Evolutionary conservation across 768 basidiomycete genomes (phyloP), one percentile per base, ranked within the genome.

Genomic region (Coprinellus micaceus): DNA sequence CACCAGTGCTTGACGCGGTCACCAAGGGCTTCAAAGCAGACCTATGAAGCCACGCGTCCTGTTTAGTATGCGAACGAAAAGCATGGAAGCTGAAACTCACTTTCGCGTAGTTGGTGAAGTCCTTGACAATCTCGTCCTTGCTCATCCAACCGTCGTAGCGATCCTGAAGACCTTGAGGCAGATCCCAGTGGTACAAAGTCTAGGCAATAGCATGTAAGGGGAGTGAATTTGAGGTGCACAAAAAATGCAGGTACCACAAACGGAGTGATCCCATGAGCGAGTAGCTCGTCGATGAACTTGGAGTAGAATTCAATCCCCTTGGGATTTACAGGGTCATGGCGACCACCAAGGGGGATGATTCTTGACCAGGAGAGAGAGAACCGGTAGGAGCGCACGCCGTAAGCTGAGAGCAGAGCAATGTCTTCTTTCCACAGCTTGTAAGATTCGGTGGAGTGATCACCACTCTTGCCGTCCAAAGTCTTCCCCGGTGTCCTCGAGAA

Each of bases 181-280:
- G 78, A 64, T 91, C 89, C 89, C 89, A 91, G 67, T 86, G 87
- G 64, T 87, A 86, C 33, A 88, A 69, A 0, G 85, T 88, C 84
- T 88, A 58, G 9, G 52, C 52, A 39, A 24, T 19, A 24, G 17
- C 3, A 28, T n/a, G n/a, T n/a, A n/a, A n/a, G 28, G 29, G 47
- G 47, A 17, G 44, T 19, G 44, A 21, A n/a, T 13, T 28, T 11
- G 26, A 57, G 46, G 53, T 45, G 19, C 15, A 19, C 47, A 52
- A 33, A 52, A 40, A 39, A 47, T 41, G 33, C 39, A 78, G 82
- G 41, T 59, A 84, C 85, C 52, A 86, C 82, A 61, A 88, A 88
- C 9, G 86, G 86, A 1, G 74, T 78, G 64, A 90, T 88, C 3
- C 81, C 84, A 49, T 81, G 71, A 37, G 75, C 78, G n/a, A 89